Evolutionary conservation across 108 stramenopile genomes (phyloP), one percentile per base, ranked within the genome.

Genomic region (Nannochloropsis oceanica): DNA sequence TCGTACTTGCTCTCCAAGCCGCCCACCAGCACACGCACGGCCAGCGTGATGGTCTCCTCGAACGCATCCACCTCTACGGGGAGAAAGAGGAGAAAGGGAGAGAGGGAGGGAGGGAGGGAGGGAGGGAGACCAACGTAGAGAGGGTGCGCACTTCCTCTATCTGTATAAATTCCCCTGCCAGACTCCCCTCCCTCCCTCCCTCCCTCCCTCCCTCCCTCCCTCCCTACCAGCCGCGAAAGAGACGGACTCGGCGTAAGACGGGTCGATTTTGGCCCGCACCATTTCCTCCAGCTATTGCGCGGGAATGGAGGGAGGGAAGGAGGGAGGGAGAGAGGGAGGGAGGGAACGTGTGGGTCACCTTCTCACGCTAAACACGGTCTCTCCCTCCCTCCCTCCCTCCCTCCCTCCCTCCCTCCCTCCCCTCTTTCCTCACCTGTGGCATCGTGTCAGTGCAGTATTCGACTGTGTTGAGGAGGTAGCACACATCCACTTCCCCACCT

Each of bases 371-470:
- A 13, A 18, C 14, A 13, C 13, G 14, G 46, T 50, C 0, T 81
- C 81, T 14, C 20, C 42, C 42, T 27, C 81, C 20, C 27, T 81
- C 81, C 42, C 42, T 18, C 42, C 14, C 13, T 18, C 13, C 18
- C 46, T 50, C 14, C 46, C 46, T 14, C 46, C 46, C 46, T 82
- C n/a, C 18, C 42, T 50, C 79, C 42, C 81, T 83, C 80, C 43
- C 27, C n/a, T n/a, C n/a, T n/a, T n/a, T n/a, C 82, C 86, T 0
- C 80, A 26, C 82, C 81, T 80, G 46, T 27, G 86, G 86, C 12
- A 87, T 81, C 12, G 97, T 97, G 44, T 99, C 97, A 12, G 95
- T 96, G 83, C 96, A 97, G 87, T 97, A 99, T 83, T 98, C 97
- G 59, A 96, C 97, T 7, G 99, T 98, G 89, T 95, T 94, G 83